phyloP scores from a whole-genome alignment of 768 basidiomycete species.

The Clitopilus passeckerianus region DNA sequence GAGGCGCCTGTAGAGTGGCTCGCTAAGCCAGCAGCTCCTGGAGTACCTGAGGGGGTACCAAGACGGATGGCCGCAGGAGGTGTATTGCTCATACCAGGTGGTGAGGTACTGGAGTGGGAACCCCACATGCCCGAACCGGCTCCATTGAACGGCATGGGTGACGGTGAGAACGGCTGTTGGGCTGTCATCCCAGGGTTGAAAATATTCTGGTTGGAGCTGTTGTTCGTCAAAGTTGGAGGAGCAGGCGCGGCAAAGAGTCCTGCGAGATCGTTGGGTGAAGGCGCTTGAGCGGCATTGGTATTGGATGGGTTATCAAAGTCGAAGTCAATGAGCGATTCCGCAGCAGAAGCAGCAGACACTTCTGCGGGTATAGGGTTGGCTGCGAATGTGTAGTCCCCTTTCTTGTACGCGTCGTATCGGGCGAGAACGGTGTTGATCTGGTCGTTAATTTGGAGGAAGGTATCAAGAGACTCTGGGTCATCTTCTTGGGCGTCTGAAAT shows the following conservation, averaged over 20 bases:
- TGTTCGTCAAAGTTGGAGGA: constrained; percentile 20
- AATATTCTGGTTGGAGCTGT: background rate
- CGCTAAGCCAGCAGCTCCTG: constrained; percentile 8
- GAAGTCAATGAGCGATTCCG: constrained; percentile 69
- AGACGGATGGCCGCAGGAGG: constrained; percentile 36
- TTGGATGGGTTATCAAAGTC: constrained; percentile 41
- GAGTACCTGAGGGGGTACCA: constrained; percentile 22
- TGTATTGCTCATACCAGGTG: constrained; percentile 22
- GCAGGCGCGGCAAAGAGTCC: constrained; percentile 47
- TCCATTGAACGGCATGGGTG: constrained; percentile 8
- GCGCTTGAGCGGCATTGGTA: constrained; percentile 11
- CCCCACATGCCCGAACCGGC: constrained; percentile 12
- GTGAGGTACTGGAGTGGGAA: constrained; percentile 12
- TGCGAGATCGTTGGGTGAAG: constrained; percentile 50
- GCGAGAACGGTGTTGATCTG: constrained; percentile 91
- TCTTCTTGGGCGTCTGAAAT: constrained; percentile 89
- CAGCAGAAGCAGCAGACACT: constrained; percentile 30
- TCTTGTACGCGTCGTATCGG: constrained; percentile 91
- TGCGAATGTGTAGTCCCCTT: constrained; percentile 75
- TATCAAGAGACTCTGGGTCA: constrained; percentile 88
- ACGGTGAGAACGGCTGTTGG: constrained; percentile 8
- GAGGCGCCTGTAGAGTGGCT: constrained; percentile 8
- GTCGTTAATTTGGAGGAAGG: constrained; percentile 94
- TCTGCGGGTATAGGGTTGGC: constrained; percentile 67
- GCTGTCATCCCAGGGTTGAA: constrained; percentile 2